Base-by-base conservation (phyloP, 164 flowering plant species). In the Magnolia sinica region DNA sequence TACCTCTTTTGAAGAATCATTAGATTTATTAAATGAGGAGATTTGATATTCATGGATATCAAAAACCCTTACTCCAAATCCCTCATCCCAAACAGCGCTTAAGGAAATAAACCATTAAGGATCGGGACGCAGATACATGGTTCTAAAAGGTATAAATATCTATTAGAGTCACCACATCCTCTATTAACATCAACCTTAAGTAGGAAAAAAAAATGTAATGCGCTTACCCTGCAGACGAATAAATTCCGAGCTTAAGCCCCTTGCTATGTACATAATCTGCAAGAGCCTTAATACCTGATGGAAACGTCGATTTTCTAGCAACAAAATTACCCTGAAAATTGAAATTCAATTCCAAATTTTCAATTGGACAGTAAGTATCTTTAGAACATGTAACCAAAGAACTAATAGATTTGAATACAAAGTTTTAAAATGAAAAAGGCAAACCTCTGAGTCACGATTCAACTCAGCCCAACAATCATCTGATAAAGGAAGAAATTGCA, bases 191-290 rank as follows among this genome's bases (percentile, higher is more conserved):
- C 29, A 27, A 27, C 29, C 29, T 27, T 27, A 27, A 27, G 29
- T 27, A 27, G 29, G n/a, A 27, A 27, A 29, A 37, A n/a, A 37
- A 86, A 61, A 31, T 27, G 16, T 68, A 19, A 20, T 18, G 6
- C 18, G 2, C 37, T 77, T 85, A 88, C 93, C 94, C 91, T 0
- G 91, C 89, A 82, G 86, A 88, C 11, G 89, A 85, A 80, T 90
- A 90, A 52, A 90, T 85, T 76, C 94, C 94, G 52, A 90, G 84
- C 79, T 89, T 89, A 50, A 90, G 82, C 45, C 94, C 94, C 79
- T 88, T 90, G 77, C 81, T 73, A 74, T 90, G 94, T 22, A 89
- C 89, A 77, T 90, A 90, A 82, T 90, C 91, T 61, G 91, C 94
- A 29, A 90, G 80, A 63, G 86, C 87, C 80, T 87, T 90, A 58